Conservation (phyloP, 2,329 filamentous ascomycete species). For the Clarireedia monteithiana region DNA sequence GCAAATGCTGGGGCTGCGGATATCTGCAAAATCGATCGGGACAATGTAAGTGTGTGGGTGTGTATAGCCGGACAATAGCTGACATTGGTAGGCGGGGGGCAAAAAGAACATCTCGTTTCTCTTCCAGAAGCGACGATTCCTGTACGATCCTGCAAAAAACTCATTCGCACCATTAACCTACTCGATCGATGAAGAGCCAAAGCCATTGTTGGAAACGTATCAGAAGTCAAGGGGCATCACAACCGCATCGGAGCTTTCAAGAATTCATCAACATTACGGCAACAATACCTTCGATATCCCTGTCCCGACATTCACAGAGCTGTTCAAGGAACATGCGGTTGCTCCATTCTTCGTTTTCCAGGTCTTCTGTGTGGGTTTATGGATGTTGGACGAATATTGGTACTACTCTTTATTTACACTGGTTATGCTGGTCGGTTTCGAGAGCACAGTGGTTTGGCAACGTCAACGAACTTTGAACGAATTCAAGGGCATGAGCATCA, state of each 20-base stretch:
- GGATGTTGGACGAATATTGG: slow-evolving; percentile 99
- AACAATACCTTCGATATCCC: slow-evolving; percentile 96
- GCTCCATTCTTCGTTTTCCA: slow-evolving; percentile 99
- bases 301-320: slow-evolving; percentile 87
- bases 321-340: slow-evolving; percentile 97
- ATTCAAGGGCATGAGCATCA: slow-evolving; percentile 99
- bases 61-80: neutral
- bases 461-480: slow-evolving; percentile 90
- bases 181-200: slow-evolving; percentile 76
- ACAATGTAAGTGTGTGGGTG: slow-evolving; percentile 44
- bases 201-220: slow-evolving; percentile 69
- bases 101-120: slow-evolving; percentile 79
- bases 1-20: slow-evolving; percentile 85
- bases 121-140: slow-evolving; percentile 96
- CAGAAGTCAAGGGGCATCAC: slow-evolving; percentile 72
- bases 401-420: slow-evolving; percentile 99
- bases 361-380: slow-evolving; percentile 94
- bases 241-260: slow-evolving; percentile 66
- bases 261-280: slow-evolving; percentile 87
- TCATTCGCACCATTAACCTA: slow-evolving; percentile 79
- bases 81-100: slow-evolving; percentile 49
- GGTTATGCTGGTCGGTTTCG: slow-evolving; percentile 95
- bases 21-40: slow-evolving; percentile 73
- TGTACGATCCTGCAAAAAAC: slow-evolving; percentile 65
- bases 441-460: slow-evolving; percentile 99